These are phyloP conservation scores for Iberis pinnata DNA, from an alignment of 345 rosid genomes.

Conservation along the genomic window DNA sequence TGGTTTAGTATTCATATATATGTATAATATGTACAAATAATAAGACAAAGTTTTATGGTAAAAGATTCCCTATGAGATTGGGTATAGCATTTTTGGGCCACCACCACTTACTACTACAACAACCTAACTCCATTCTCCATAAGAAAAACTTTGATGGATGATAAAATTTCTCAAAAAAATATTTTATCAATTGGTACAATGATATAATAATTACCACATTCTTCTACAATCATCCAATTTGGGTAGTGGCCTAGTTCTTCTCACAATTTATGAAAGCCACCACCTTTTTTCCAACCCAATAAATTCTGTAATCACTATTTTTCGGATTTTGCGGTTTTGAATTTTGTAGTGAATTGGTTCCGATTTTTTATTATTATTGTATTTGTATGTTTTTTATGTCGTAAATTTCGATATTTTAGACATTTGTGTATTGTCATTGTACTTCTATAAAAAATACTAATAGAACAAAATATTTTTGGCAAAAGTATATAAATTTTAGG, in stretches of 20 bases:
- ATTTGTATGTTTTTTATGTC: too few relatives aligned
- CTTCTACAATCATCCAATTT: conserved; percentile 24
- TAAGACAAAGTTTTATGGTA: conserved; percentile 8
- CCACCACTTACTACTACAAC: conserved; percentile 20
- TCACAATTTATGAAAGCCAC: conserved; percentile 16
- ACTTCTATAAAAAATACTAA: too few relatives aligned
- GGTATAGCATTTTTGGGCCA: conserved; percentile 11
- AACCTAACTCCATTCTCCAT: conserved; percentile 14
- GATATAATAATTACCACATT: conserved; percentile 11
- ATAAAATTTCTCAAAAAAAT: conserved; percentile 13
- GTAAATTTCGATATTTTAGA: too few relatives aligned
- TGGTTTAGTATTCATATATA: conserved; percentile 6
- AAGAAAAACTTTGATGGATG: conserved; percentile 16
- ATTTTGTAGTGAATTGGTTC: too few relatives aligned
- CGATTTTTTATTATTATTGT: too few relatives aligned
- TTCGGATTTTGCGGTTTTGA: too few relatives aligned
- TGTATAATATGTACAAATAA: not conserved
- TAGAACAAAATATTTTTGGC: too few relatives aligned
- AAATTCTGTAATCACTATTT: conserved; percentile 2
- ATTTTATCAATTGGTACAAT: conserved; percentile 17
- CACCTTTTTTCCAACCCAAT: conserved; percentile 1
- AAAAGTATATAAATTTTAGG: too few relatives aligned
- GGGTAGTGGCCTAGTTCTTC: conserved; percentile 14
- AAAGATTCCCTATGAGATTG: conserved; percentile 19
- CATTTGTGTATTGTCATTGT: too few relatives aligned